Evolutionary conservation across 352 stramenopile species (phyloP).

Genomic region (Phytophthora hibernalis): DNA sequence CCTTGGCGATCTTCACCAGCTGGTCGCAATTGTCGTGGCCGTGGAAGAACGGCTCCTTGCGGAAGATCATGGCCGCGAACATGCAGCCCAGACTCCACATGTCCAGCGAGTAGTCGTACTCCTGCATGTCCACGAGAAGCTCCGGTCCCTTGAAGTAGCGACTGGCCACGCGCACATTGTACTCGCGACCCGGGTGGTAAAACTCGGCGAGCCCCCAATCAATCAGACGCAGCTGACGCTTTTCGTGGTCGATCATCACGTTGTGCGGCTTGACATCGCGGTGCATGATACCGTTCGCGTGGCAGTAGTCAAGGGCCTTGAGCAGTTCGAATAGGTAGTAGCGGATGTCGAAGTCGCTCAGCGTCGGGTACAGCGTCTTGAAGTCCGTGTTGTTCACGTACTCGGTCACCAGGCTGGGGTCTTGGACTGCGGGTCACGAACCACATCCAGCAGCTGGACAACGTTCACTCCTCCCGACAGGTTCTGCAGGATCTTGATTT

Average conservation of each 20-base stretch:
- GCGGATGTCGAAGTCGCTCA: constrained; percentile 98
- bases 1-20: constrained; percentile 99
- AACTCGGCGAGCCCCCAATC: constrained; percentile 99
- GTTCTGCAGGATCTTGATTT: constrained; percentile 99
- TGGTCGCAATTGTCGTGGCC: constrained; percentile 99
- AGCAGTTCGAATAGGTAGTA: constrained; percentile 99
- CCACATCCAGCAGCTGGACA: constrained; percentile 98
- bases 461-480: constrained; percentile 99
- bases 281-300: constrained; percentile 99
- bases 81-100: constrained; percentile 99
- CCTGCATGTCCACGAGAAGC: constrained; percentile 98
- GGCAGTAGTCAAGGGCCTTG: constrained; percentile 98
- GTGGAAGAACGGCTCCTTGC: constrained; percentile 99
- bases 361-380: constrained; percentile 99
- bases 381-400: constrained; percentile 99
- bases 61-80: constrained; percentile 99
- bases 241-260: constrained; percentile 99
- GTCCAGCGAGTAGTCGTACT: constrained; percentile 99
- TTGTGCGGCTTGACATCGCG: constrained; percentile 99
- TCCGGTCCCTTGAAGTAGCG: constrained; percentile 99
- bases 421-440: constrained; percentile 98
- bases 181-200: constrained; percentile 98
- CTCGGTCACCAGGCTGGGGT: constrained; percentile 98
- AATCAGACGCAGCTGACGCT: constrained; percentile 97
- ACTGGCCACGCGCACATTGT: constrained; percentile 99